Conservation (phyloP, 257 asterid species). For the Paulownia fortunei region DNA sequence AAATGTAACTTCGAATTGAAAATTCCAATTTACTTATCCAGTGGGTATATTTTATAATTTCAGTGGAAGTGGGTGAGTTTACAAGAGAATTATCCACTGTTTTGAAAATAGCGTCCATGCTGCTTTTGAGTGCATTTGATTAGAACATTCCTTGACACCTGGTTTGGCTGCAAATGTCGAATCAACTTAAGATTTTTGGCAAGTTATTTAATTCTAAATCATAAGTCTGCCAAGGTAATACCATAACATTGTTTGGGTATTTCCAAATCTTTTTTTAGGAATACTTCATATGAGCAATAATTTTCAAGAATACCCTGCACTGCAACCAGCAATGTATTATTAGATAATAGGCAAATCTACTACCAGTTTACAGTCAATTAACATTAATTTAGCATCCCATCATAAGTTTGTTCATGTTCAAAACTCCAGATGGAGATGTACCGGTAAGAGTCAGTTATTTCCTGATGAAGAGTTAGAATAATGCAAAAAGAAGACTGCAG, state of each 20-base stretch:
- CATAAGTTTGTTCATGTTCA: background rate
- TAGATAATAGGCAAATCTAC: background rate
- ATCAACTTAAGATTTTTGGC: conserved; percentile 2
- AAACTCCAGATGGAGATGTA: background rate
- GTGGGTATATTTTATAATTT: background rate
- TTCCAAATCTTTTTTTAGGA: background rate
- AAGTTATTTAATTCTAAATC: conserved; percentile 6
- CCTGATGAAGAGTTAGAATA: background rate
- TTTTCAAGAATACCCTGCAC: background rate
- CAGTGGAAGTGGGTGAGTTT: background rate
- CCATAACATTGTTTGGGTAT: conserved; percentile 1
- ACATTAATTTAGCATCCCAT: background rate
- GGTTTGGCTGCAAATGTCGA: conserved; percentile 17
- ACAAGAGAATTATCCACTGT: background rate
- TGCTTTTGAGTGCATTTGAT: conserved; percentile 1
- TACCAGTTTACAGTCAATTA: background rate
- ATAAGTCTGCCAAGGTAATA: background rate
- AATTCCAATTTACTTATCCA: background rate
- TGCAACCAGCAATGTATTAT: background rate
- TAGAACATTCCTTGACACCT: background rate
- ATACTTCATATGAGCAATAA: conserved; percentile 11
- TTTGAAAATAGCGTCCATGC: background rate
- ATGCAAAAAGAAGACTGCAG: background rate
- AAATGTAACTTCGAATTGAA: conserved; percentile 8
- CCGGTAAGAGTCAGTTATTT: background rate